These are phyloP conservation scores for Thelonectria olida DNA, from an alignment of 2,329 filamentous ascomycete genomes.

Conservation along the genomic window DNA sequence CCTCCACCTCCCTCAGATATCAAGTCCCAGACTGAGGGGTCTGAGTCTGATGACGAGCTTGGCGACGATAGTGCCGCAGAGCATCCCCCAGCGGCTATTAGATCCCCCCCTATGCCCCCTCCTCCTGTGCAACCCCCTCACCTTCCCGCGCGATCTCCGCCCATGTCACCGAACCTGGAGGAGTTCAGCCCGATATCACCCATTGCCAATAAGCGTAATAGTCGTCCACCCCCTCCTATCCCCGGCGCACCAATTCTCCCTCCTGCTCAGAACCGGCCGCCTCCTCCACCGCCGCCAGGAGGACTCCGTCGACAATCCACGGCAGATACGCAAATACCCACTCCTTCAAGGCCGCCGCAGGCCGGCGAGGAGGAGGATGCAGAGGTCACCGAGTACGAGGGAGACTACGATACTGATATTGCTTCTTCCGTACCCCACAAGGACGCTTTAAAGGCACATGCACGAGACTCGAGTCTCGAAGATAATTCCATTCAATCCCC, in stretches of 20 bases:
- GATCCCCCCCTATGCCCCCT: slow-evolving; percentile 55
- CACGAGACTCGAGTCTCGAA: slow-evolving; percentile 79
- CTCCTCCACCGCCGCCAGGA: slow-evolving; percentile 72
- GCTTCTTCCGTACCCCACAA: slow-evolving; percentile 93
- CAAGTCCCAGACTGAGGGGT: slow-evolving; percentile 78
- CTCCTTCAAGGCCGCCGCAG: slow-evolving; percentile 53
- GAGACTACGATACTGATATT: slow-evolving; percentile 98
- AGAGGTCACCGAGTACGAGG: slow-evolving; percentile 93
- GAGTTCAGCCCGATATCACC: slow-evolving; percentile 56
- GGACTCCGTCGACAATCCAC: slow-evolving; percentile 67
- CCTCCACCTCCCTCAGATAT: slow-evolving; percentile 61
- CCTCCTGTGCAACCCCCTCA: slow-evolving; percentile 44
- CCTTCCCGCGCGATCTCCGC: slow-evolving; percentile 45
- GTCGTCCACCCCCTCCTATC: slow-evolving; percentile 68
- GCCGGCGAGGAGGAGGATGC: slow-evolving; percentile 74
- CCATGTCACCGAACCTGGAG: slow-evolving; percentile 43
- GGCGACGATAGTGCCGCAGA: slow-evolving; percentile 50
- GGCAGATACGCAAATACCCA: slow-evolving; percentile 58
- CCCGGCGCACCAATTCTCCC: slow-evolving; percentile 61
- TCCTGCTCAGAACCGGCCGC: slow-evolving; percentile 66
- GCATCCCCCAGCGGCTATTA: slow-evolving; percentile 34
- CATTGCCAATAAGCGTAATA: slow-evolving; percentile 61
- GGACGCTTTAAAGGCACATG: slow-evolving; percentile 87
- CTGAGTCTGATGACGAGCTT: slow-evolving; percentile 89
- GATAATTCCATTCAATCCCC: slow-evolving; percentile 71